Evolutionary conservation across 768 basidiomycete species (phyloP), one percentile per base, ranked within the genome.

Genomic region (Trametopsis cervina): DNA sequence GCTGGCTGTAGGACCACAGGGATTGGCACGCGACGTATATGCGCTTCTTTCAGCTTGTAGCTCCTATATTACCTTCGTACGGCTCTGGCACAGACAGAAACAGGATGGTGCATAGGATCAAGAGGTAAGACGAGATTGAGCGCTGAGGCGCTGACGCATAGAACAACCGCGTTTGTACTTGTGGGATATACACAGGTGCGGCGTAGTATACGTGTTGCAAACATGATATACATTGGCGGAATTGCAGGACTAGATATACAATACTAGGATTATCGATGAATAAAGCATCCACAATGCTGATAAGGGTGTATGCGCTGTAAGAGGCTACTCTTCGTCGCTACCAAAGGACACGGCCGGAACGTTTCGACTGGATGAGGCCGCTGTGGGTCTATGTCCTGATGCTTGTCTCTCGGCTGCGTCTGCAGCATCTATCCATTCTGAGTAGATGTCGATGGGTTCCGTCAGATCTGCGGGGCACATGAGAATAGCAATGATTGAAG

Each of bases 371-470:
- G 86, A 88, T 2, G 81, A 73, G 22, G 71, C 74, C 27, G 64
- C 67, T 2, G 78, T 73, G 37, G 81, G 77, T 33, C 79, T 77
- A 26, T 69, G 62, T 21, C 49, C 47, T 11, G 69, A 59, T 3
- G 76, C 77, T 42, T 84, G 80, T 50, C 71, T 76, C 61, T 89
- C 83, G 26, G 87, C 88, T 7, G 85, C 83, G 62, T 90, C 88
- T 4, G 87, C 85, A 42, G 88, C 88, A 62, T 90, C 88, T 53
- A 91, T 89, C 89, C 89, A 92, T 61, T 89, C 87, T 5, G 89
- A 89, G 63, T 90, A 92, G 24, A 92, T 87, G 64, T 92, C 89
- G 48, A 92, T 81, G 13, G 89, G 79, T 56, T 91, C 89, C 1
- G 89, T 89, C 44, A 92, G 71, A 63, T 92, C 89, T 93, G 61